Base-by-base conservation (phyloP, 306 rosid genomes). In the Corylus heterophylla region DNA sequence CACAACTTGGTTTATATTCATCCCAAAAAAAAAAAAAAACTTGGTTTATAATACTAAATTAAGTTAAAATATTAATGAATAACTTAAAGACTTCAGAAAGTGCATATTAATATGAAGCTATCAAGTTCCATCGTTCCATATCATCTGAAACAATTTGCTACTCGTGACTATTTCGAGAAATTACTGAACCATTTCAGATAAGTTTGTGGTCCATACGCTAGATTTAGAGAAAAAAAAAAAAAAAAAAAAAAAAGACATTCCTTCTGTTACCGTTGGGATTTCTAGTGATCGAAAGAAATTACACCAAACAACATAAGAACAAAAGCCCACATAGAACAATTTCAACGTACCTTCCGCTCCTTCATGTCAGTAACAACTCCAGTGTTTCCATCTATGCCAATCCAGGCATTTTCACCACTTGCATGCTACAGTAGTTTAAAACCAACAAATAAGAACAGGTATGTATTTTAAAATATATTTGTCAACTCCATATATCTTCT, bases 371-470 rank as follows among this genome's bases (percentile, higher is more conserved):
- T 44, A 17, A 93, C 83, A 22, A 54, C 91, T 59, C 97, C 97
- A 20, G 90, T 90, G 89, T 90, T 95, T 80, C 98, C 99, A 82
- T 96, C 97, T 61, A 96, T 96, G 73, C 99, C 98, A 76, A 79
- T 83, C 99, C 99, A 96, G 78, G 99, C 96, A 85, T 91, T 90
- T 86, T 93, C 98, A 79, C 96, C 97, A 85, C 82, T 95, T 55
- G 93, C 97, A 47, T 96, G 99, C 99, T 96, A 84, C 5, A 49
- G 47, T 9, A 78, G 66, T 82, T 84, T 78, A 67, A 42, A 22
- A 52, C 75, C 74, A 75, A 50, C 35, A 76, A 55, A 54, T 54
- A 7, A 68, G 25, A 51, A 82, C 10, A 71, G 4, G 75, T 52
- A 54, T 18, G 9, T 27, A 74, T 39, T 49, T 18, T 18, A 52